phyloP scores from a whole-genome alignment of 257 asterid species.

The Ligustrum vulgare region DNA sequence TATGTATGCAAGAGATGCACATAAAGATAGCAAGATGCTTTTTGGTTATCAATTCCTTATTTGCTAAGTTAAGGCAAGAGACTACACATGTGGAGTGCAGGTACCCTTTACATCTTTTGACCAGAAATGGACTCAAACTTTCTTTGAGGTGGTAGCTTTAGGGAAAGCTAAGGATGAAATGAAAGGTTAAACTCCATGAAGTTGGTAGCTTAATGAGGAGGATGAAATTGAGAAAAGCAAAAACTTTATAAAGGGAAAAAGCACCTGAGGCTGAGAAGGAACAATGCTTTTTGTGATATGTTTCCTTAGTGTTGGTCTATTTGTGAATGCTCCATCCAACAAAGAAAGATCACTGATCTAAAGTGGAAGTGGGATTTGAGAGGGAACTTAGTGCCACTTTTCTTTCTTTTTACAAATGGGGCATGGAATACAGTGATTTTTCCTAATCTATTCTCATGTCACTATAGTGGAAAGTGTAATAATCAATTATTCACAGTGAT shows the following conservation, averaged over 20 bases:
- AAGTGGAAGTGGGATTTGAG: constrained; percentile 6
- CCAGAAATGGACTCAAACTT: constrained; percentile 17
- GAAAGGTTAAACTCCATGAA: constrained; percentile 17
- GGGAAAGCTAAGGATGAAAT: constrained; percentile 20
- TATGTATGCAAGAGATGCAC: constrained; percentile 26
- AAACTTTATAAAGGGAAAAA: constrained; percentile 20
- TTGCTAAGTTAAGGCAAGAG: constrained; percentile 49
- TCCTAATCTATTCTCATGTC: constrained; percentile 28
- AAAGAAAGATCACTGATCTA: background rate
- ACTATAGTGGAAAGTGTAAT: constrained; percentile 15
- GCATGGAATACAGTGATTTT: constrained; percentile 27
- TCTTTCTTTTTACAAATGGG: constrained; percentile 40
- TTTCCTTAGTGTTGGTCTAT: constrained; percentile 7
- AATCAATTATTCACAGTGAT: constrained; percentile 20
- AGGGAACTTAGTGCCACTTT: constrained; percentile 33
- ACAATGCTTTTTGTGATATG: constrained; percentile 37
- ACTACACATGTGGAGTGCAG: background rate
- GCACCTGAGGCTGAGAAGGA: constrained; percentile 42
- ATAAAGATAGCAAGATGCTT: too few relatives aligned
- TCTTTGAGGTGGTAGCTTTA: constrained; percentile 24
- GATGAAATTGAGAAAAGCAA: background rate
- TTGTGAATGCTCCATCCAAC: background rate
- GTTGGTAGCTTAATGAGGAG: background rate
- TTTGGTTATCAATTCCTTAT: constrained; percentile 44
- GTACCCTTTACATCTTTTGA: constrained; percentile 31